Evolutionary conservation across 257 asterid genomes (phyloP).

Genomic region (Fraxinus americana): DNA sequence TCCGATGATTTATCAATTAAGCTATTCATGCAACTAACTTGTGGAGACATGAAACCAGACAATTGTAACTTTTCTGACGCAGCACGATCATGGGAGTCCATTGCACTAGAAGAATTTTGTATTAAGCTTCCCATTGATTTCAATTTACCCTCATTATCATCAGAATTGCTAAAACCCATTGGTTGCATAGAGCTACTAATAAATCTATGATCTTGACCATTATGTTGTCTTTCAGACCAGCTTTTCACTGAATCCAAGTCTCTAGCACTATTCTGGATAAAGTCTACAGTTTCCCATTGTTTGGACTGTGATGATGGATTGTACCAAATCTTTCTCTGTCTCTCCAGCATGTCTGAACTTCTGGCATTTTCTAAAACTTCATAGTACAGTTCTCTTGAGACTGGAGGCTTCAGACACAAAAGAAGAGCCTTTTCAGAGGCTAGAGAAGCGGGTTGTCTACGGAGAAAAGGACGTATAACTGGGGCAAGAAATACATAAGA

Average conservation of each 20-base stretch:
- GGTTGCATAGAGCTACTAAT: constrained; percentile 37
- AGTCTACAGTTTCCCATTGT: constrained; percentile 68
- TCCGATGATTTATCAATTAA: constrained; percentile 87
- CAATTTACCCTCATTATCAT: constrained; percentile 54
- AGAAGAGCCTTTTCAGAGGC: constrained; percentile 84
- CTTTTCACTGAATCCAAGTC: constrained; percentile 71
- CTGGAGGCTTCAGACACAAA: constrained; percentile 84
- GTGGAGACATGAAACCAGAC: constrained; percentile 95
- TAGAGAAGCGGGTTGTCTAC: constrained; percentile 92
- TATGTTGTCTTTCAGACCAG: constrained; percentile 66
- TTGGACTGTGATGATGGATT: constrained; percentile 72
- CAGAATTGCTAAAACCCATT: constrained; percentile 39
- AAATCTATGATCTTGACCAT: constrained; percentile 44
- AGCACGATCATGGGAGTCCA: constrained; percentile 56
- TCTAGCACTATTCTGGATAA: constrained; percentile 65
- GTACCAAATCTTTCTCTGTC: constrained; percentile 98
- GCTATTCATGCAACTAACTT: constrained; percentile 87
- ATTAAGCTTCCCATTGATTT: constrained; percentile 55
- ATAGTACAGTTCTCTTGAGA: constrained; percentile 74
- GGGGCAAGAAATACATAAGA: constrained; percentile 96
- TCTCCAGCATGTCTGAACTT: constrained; percentile 96
- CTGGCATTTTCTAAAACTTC: constrained; percentile 75
- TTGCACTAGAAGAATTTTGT: constrained; percentile 45
- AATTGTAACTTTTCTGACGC: constrained; percentile 86
- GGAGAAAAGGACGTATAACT: constrained; percentile 80